Conservation (phyloP, 1,284 basidiomycete species). For the Irpex rosettiformis region DNA sequence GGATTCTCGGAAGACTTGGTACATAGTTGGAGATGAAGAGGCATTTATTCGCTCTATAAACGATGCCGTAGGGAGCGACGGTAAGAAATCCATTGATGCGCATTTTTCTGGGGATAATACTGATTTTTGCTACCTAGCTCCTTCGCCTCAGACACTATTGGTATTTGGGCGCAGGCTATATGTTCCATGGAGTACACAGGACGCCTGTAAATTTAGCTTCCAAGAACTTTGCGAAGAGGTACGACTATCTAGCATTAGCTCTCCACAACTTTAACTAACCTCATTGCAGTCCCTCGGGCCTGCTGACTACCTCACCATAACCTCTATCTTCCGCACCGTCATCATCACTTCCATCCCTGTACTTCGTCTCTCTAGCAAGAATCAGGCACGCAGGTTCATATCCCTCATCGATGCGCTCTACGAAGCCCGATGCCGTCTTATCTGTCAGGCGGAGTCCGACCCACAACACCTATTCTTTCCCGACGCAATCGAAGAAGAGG, state of each 20-base stretch:
- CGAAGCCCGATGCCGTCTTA: slow-evolving; percentile 40
- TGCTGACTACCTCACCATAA: slow-evolving; percentile 68
- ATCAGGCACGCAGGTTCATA: slow-evolving; percentile 70
- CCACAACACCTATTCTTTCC: slow-evolving; percentile 62
- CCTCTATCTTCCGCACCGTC: slow-evolving; percentile 55
- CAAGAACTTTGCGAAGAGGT: slow-evolving; percentile 60
- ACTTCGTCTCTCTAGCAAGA: slow-evolving; percentile 57
- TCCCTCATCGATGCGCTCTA: slow-evolving; percentile 70
- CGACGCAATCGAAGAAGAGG: slow-evolving; percentile 35
- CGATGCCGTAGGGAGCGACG: slow-evolving; percentile 3
- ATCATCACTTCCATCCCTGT: slow-evolving; percentile 59
- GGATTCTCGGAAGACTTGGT: slow-evolving; percentile 32
- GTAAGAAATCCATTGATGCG: neutral
- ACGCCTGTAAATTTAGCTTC: slow-evolving; percentile 54
- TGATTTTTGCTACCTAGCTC: neutral
- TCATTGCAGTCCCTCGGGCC: slow-evolving; percentile 51
- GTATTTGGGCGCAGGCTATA: slow-evolving; percentile 46
- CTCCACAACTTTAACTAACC: neutral
- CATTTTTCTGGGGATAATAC: neutral
- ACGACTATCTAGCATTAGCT: slow-evolving; percentile 10
- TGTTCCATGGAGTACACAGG: slow-evolving; percentile 44
- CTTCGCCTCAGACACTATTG: slow-evolving; percentile 12
- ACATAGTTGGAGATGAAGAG: slow-evolving; percentile 21
- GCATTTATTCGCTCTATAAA: slow-evolving; percentile 23
- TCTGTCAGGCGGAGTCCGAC: slow-evolving; percentile 44